Evolutionary conservation across 1,284 basidiomycete species (phyloP), one percentile per base, ranked within the genome.

Genomic region (Trichosporon sp.): DNA sequence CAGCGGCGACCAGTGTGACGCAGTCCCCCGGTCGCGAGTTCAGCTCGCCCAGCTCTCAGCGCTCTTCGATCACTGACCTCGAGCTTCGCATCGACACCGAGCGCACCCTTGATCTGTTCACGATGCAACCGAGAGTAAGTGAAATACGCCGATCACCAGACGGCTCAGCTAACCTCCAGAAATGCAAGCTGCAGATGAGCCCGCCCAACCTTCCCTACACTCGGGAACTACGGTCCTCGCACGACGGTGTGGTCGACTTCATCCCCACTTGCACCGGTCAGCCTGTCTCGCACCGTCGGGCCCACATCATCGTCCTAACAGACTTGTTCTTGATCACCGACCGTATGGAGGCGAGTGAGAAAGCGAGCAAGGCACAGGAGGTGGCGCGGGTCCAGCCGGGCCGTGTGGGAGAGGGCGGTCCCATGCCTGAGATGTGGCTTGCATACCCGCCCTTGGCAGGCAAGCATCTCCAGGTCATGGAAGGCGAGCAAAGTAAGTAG

Each of bases 401-500:
- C 54, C 69, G 79, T 14, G 75, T 82, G 1, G 78, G 73, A 21
- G 74, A 78, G 60, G 77, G 81, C 54, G 85, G 81, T 8, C 81
- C 82, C 5, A 87, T 87, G 61, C 84, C 88, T 7, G 93, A 97
- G 75, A 91, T 96, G 88, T 92, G 89, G 88, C 82, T 99, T 59
- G 86, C 90, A 68, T 99, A 96, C 81, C 96, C 96, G 21, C 96
- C 96, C 3, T 82, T 99, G 59, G 90, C 96, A 8, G 95, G 94
- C 4, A 98, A 97, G 78, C 93, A 97, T 73, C 82, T 98, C 61
- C 85, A 85, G 69, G 86, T 89, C n/a, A 83, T 81, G 27, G 88
- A 88, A 71, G 82, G 87, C 5, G 81, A 84, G 63, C 77, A 79
- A 60, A 72, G 75, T 75, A 70, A 67, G 83, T 78, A n/a, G n/a